Base-by-base conservation (phyloP, 371 early-diverging fungal species). In the Phascolomyces articulosus region DNA sequence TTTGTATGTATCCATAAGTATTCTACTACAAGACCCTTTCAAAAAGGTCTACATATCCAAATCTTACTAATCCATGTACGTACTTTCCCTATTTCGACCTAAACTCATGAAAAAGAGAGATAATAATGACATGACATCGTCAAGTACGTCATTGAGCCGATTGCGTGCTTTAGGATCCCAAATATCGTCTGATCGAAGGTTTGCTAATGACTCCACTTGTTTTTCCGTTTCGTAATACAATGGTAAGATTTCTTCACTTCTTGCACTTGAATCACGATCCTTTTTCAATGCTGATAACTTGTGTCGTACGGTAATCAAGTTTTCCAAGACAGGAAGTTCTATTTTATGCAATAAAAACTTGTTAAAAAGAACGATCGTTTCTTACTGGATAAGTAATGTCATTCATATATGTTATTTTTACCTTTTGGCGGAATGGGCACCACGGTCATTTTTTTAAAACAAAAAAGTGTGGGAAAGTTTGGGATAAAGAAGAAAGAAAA, bases 31-130 rank as follows among this genome's bases (percentile, higher is more conserved):
- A n/a, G n/a, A n/a, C n/a, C n/a, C n/a, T n/a, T n/a, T n/a, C n/a
- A n/a, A n/a, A n/a, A n/a, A n/a, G n/a, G n/a, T n/a, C n/a, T n/a
- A n/a, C n/a, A n/a, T n/a, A n/a, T n/a, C n/a, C n/a, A n/a, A n/a
- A n/a, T n/a, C n/a, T n/a, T n/a, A n/a, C n/a, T n/a, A n/a, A n/a
- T n/a, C n/a, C n/a, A n/a, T n/a, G n/a, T 34, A 9, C 34, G 11
- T 74, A 79, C 87, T 84, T 73, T 93, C 91, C 58, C 85, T 82
- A 70, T 87, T 91, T 64, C 90, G 90, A 20, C 93, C 93, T 40
- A 91, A 67, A 21, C 90, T 90, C 86, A 93, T 85, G 65, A 88
- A 93, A 67, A 91, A 93, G 56, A 93, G 72, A 11, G 91, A 91
- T 24, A 93, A 79, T 47, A 93, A 76, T 44, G 91, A 89, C 85